Conservation (phyloP, 495 filamentous ascomycete genomes). For the Penicillium arizonense region DNA sequence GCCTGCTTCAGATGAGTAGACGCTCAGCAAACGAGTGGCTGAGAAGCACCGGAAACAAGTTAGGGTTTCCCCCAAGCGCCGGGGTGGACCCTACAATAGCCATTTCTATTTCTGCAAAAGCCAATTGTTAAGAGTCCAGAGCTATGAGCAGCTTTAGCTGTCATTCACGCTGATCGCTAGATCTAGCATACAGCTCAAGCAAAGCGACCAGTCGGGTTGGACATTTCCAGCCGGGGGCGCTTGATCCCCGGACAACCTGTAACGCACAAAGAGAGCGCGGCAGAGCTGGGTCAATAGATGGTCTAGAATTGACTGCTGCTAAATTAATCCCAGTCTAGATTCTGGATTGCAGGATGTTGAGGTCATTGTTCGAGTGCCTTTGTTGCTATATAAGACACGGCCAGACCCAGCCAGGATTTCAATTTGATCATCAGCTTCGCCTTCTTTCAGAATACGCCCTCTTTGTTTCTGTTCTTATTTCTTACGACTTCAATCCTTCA, state of each 20-base stretch:
- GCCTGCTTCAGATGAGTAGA: constrained; percentile 28
- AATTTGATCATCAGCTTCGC: constrained; percentile 8
- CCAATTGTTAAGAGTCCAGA: not conserved
- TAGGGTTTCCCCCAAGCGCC: constrained; percentile 29
- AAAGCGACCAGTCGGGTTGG: not conserved
- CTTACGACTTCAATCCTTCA: not conserved
- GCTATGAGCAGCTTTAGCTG: constrained; percentile 5
- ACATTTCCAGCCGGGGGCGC: constrained; percentile 7
- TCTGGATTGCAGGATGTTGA: not conserved
- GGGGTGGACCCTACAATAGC: constrained; percentile 20
- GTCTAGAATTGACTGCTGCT: constrained; percentile 17
- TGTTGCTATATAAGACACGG: constrained; percentile 12
- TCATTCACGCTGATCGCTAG: constrained; percentile 2
- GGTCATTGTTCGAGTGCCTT: constrained; percentile 9
- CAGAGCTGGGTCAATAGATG: not conserved
- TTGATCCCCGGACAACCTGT: constrained; percentile 8
- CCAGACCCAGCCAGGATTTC: not conserved
- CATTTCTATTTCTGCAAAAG: not conserved
- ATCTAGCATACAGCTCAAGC: constrained; percentile 1
- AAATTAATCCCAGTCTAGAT: constrained; percentile 21
- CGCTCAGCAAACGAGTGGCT: constrained; percentile 27
- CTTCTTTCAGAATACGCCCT: constrained; percentile 11
- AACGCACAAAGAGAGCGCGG: constrained; percentile 4
- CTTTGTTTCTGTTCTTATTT: not conserved
- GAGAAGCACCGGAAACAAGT: constrained; percentile 19